Percentiles rank a stretch among this genome's conserved stretches.
Conservation (phyloP, 176 grass and related monocot genomes). For the Alloteropsis semialata region DNA sequence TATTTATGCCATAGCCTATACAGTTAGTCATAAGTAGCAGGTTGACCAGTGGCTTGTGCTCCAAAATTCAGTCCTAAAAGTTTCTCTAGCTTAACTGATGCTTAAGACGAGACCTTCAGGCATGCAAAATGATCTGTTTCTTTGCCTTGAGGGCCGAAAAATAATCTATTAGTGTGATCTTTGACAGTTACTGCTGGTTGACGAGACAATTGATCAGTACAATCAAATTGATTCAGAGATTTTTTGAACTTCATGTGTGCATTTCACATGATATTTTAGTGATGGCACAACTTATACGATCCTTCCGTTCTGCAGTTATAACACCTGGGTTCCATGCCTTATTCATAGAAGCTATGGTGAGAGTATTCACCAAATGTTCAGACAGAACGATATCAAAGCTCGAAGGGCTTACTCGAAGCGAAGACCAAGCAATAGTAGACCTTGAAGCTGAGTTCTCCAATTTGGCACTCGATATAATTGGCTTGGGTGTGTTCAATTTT, state of each 20-base stretch:
- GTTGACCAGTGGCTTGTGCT: background rate
- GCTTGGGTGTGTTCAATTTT: conserved; percentile 94
- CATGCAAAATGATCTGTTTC: background rate
- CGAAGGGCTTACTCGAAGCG: conserved; percentile 54
- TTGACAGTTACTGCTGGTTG: background rate
- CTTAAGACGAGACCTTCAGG: background rate
- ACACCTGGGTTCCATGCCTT: conserved; percentile 89
- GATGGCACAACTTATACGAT: background rate
- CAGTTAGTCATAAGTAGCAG: background rate
- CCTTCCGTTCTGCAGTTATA: conserved; percentile 61
- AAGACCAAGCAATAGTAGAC: conserved; percentile 50
- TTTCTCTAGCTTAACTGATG: background rate
- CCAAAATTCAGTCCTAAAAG: conserved; percentile 8
- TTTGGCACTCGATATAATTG: conserved; percentile 98
- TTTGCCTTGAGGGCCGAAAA: background rate
- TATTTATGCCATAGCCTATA: background rate
- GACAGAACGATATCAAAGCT: conserved; percentile 89
- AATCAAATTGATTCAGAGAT: background rate
- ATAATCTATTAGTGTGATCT: background rate
- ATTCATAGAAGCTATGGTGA: conserved; percentile 94
- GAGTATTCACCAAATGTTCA: conserved; percentile 72
- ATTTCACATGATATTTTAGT: conserved; percentile 1
- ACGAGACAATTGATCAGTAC: background rate
- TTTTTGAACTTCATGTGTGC: background rate
- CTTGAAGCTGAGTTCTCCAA: conserved; percentile 97